Conservation (phyloP, 805 yeast genomes). For the Candida palmyrensis region DNA sequence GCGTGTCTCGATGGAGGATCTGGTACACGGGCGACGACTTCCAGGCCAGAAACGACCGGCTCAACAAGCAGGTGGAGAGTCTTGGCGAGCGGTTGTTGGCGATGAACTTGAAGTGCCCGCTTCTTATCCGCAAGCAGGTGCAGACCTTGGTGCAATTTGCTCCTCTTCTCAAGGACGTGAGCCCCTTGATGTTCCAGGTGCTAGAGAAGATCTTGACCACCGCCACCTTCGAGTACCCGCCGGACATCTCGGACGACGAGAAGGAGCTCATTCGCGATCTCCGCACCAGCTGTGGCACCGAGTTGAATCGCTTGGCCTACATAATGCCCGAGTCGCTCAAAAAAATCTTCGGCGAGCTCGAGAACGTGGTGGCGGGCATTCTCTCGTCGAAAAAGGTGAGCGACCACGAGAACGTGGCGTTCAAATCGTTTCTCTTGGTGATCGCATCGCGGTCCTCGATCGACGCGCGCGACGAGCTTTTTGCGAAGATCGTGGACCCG, state of each 20-base stretch:
- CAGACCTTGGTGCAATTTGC: constrained; percentile 94
- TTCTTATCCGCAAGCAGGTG: constrained; percentile 74
- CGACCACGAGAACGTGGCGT: constrained; percentile 89
- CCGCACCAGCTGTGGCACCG: constrained; percentile 91
- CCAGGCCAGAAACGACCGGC: constrained; percentile 46
- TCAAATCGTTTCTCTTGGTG: constrained; percentile 85
- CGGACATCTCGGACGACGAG: constrained; percentile 60
- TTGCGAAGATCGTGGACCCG: constrained; percentile 86
- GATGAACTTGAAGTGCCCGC: constrained; percentile 74
- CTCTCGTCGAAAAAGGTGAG: constrained; percentile 66
- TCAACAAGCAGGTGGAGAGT: constrained; percentile 54
- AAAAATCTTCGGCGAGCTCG: constrained; percentile 76
- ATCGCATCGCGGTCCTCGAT: constrained; percentile 84
- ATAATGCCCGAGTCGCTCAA: constrained; percentile 89
- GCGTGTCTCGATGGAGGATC: constrained; percentile 90
- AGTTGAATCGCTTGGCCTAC: constrained; percentile 87
- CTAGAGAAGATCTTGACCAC: constrained; percentile 80
- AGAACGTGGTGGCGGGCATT: constrained; percentile 70
- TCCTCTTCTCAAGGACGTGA: constrained; percentile 76
- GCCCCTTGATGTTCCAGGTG: constrained; percentile 71
- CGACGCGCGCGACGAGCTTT: constrained; percentile 68
- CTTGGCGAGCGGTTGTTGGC: constrained; percentile 72
- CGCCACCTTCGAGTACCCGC: constrained; percentile 79
- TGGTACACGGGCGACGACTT: constrained; percentile 69
- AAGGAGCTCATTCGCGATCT: constrained; percentile 80